Percentiles rank a stretch among this genome's conserved stretches.
Evolutionary conservation across 106 monocot species (phyloP).

Genomic region (Allium sativum): DNA sequence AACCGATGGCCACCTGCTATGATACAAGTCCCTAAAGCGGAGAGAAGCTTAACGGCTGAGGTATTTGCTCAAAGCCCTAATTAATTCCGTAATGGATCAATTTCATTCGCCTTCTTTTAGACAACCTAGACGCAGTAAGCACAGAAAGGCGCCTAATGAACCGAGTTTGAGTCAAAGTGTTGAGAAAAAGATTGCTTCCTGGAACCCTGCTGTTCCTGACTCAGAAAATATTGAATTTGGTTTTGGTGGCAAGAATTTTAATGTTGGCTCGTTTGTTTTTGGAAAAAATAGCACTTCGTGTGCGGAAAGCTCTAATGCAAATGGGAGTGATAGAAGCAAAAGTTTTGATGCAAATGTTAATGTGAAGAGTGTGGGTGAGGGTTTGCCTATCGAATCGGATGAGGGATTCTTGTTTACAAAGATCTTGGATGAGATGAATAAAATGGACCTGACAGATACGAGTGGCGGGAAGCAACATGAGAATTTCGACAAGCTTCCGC

Average conservation of each 20-base stretch:
- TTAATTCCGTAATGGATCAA: too few relatives aligned
- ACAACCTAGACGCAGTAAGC: too few relatives aligned
- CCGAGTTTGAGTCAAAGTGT: neutral
- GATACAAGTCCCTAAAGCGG: too few relatives aligned
- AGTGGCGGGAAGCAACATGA: neutral
- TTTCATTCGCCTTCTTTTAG: too few relatives aligned
- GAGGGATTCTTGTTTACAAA: constrained; percentile 5
- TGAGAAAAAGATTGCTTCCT: constrained; percentile 12
- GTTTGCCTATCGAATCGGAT: constrained; percentile 1
- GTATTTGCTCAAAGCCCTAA: too few relatives aligned
- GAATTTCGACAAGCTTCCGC: constrained; percentile 1
- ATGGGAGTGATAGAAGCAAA: neutral
- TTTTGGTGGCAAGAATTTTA: neutral
- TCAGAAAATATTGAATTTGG: neutral
- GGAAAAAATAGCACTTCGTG: neutral
- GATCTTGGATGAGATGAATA: neutral
- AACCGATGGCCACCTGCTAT: too few relatives aligned
- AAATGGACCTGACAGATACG: neutral
- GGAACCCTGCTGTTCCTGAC: constrained; percentile 17
- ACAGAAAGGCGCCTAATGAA: too few relatives aligned
- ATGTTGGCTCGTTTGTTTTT: constrained; percentile 4
- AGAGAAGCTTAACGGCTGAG: too few relatives aligned
- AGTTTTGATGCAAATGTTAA: too few relatives aligned
- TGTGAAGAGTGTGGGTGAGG: neutral
- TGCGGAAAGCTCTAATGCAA: neutral